Evolutionary conservation across 1,139 yeast species (phyloP).

Genomic region (Cylindricascospora bacillispora): DNA sequence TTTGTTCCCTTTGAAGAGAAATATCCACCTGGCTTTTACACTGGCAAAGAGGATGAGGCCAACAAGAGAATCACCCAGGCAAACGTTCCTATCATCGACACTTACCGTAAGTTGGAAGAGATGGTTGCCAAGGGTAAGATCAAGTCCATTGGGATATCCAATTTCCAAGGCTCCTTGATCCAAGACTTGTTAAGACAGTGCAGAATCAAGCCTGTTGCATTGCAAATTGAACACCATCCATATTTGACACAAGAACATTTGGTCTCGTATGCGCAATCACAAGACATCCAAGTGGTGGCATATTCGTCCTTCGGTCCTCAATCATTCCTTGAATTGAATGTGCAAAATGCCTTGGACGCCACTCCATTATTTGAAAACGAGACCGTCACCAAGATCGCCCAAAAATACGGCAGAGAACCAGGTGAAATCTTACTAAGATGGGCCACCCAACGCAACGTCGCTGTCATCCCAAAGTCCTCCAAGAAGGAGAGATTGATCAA

Average conservation of each 20-base stretch:
- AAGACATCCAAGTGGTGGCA: constrained; percentile 62
- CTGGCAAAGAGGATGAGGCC: constrained; percentile 43
- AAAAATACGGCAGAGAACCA: constrained; percentile 31
- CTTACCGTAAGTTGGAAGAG: constrained; percentile 70
- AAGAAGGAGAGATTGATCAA: constrained; percentile 45
- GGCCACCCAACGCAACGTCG: constrained; percentile 65
- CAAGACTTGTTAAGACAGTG: constrained; percentile 65
- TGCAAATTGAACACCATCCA: constrained; percentile 90
- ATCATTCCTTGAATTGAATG: constrained; percentile 52
- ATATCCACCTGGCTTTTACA: constrained; percentile 63
- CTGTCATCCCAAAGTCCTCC: constrained; percentile 66
- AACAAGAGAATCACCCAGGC: constrained; percentile 37
- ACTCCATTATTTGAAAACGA: constrained; percentile 46
- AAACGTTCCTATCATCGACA: constrained; percentile 58
- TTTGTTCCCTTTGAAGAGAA: constrained; percentile 58
- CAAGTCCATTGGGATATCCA: constrained; percentile 73
- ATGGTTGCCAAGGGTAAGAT: constrained; percentile 51
- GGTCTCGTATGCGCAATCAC: constrained; percentile 46
- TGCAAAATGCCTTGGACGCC: constrained; percentile 39
- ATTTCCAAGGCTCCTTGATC: constrained; percentile 64
- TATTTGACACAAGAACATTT: constrained; percentile 67
- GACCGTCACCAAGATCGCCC: constrained; percentile 40
- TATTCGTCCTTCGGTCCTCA: constrained; percentile 82
- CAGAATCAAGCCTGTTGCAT: constrained; percentile 57
- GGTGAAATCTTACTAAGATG: constrained; percentile 66